These are phyloP conservation scores for Volvariella surrecta DNA, from an alignment of 1,284 basidiomycete species.

Conservation along the genomic window DNA sequence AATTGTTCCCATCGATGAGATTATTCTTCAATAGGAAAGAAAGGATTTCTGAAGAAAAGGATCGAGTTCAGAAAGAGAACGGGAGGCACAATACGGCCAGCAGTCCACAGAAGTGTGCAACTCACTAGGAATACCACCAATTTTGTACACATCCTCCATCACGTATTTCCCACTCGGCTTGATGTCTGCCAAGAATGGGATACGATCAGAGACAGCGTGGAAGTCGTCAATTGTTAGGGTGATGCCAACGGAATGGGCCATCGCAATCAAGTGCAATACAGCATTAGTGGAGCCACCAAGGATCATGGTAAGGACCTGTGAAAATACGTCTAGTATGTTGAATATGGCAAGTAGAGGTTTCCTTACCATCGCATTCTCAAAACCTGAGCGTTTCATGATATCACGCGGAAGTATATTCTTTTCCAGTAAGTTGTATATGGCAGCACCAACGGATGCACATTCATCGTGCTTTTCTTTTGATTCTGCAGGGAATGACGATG, in stretches of 20 bases:
- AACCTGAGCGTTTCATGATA: slow-evolving; percentile 93
- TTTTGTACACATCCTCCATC: slow-evolving; percentile 85
- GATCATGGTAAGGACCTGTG: slow-evolving; percentile 84
- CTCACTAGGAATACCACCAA: slow-evolving; percentile 83
- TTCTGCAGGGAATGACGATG: slow-evolving; percentile 90
- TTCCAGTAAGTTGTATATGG: slow-evolving; percentile 81
- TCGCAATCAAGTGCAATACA: slow-evolving; percentile 84
- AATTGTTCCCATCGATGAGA: slow-evolving; percentile 75
- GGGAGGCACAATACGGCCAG: too few relatives aligned
- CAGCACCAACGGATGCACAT: slow-evolving; percentile 72
- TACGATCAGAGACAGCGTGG: slow-evolving; percentile 76
- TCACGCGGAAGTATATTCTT: slow-evolving; percentile 91
- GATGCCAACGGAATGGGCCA: slow-evolving; percentile 85
- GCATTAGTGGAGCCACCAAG: slow-evolving; percentile 93
- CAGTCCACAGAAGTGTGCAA: slow-evolving; percentile 10
- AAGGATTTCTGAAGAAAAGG: slow-evolving; percentile 55
- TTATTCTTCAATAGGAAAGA: slow-evolving; percentile 77
- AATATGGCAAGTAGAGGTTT: slow-evolving; percentile 9
- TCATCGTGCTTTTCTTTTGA: slow-evolving; percentile 83
- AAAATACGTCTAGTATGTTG: slow-evolving; percentile 10
- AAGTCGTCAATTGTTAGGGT: slow-evolving; percentile 81
- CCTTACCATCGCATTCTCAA: slow-evolving; percentile 92
- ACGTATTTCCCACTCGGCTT: slow-evolving; percentile 90
- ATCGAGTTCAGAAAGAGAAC: too few relatives aligned
- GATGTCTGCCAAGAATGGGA: slow-evolving; percentile 84